Evolutionary conservation across 371 early-diverging fungal genomes (phyloP).

Genomic region (Rhizopus delemar): DNA sequence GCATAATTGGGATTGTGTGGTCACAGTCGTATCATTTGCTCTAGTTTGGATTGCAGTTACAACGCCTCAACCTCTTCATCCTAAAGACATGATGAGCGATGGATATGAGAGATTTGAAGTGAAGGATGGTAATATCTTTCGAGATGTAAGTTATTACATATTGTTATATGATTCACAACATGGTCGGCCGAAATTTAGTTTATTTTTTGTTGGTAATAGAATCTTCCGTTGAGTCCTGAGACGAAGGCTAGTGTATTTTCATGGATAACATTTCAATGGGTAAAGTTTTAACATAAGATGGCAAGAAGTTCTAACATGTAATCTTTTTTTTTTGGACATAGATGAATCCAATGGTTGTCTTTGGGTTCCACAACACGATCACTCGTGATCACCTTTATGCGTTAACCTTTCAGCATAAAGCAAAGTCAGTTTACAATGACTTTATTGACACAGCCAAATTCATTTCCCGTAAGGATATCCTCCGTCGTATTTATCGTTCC

Average conservation of each 20-base stretch:
- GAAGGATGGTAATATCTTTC: slow-evolving; percentile 21
- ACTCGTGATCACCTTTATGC: slow-evolving; percentile 32
- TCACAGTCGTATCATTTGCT: background rate
- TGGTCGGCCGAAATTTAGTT: background rate
- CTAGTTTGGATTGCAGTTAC: slow-evolving; percentile 16
- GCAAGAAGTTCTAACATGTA: background rate
- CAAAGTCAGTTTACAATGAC: slow-evolving; percentile 29
- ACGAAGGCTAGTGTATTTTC: slow-evolving; percentile 39
- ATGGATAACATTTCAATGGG: slow-evolving; percentile 45
- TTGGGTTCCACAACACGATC: slow-evolving; percentile 31
- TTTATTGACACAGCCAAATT: slow-evolving; percentile 16
- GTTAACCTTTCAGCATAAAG: slow-evolving; percentile 35
- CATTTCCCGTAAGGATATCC: slow-evolving; percentile 8
- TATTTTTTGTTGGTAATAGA: slow-evolving; percentile 13
- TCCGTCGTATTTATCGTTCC: slow-evolving; percentile 27
- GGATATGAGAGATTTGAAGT: slow-evolving; percentile 32
- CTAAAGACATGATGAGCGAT: slow-evolving; percentile 25
- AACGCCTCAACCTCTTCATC: slow-evolving; percentile 35
- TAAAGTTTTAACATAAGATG: slow-evolving; percentile 6
- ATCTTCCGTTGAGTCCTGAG: slow-evolving; percentile 36
- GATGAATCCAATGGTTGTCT: slow-evolving; percentile 38
- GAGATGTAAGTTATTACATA: slow-evolving; percentile 21
- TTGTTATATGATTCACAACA: too few species aligned
- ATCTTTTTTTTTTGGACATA: slow-evolving; percentile 3
- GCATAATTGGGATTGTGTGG: background rate